Base-by-base conservation (phyloP, 2,329 filamentous ascomycete genomes). In the Neospermospora avenae region DNA sequence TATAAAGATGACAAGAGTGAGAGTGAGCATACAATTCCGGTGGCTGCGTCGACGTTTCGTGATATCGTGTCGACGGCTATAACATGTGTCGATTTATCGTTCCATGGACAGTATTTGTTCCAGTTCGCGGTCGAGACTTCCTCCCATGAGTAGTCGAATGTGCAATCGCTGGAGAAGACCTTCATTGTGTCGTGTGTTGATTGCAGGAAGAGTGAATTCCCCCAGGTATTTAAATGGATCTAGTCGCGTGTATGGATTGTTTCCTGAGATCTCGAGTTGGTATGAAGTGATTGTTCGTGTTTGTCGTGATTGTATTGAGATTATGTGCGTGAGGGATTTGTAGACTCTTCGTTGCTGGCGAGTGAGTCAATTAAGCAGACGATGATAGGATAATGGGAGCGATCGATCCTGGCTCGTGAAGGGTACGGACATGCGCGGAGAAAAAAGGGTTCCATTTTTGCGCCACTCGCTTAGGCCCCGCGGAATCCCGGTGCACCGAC, bases 21-120 rank as follows among this genome's bases (percentile, higher is more conserved):
- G 54, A 34, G 41, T 53, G 55, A 55, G 78, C 84, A 77, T 76
- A 87, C 84, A 69, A 91, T 88, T 70, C 87, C 85, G 42, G 86
- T 89, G 13, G 72, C 69, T 6, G 83, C 75, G 70, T 90, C 86
- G 41, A 90, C 78, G 10, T 75, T 75, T 65, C 95, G 90, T 56
- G 86, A 88, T 70, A 99, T 77, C 14, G 93, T 98, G 78, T 99
- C 95, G 71, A 98, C 95, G 67, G 91, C 93, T 67, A 96, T 86
- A 67, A 99, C 95, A 76, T 99, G 95, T 42, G 92, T 91, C n/a
- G 90, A 93, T 78, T 96, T 95, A 76, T 97, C 90, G 80, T 99
- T 99, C 93, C 95, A 98, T 20, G 93, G 93, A 72, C 91, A 96
- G 78, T 99, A 99, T 77, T 99, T 99, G 69, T 87, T 89, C 95